Conservation (phyloP, 2,329 filamentous ascomycete species). For the Epicoccum nigrum region DNA sequence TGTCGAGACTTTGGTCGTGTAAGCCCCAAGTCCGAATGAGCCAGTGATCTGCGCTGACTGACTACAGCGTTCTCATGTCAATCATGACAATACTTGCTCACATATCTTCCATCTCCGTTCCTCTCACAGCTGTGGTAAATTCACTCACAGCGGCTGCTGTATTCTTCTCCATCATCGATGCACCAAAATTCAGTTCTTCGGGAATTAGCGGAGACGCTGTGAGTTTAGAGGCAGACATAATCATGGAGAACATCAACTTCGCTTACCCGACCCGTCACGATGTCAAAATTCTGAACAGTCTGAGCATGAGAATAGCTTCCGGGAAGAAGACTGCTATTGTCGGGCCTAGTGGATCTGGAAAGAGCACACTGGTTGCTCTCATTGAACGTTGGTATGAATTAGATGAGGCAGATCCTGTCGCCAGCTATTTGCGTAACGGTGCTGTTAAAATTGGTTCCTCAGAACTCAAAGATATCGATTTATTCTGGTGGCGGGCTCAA, state of each 20-base stretch:
- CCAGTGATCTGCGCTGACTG: neutral
- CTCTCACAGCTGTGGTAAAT: slow-evolving; percentile 23
- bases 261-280: slow-evolving; percentile 65
- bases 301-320: slow-evolving; percentile 77
- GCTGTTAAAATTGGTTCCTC: slow-evolving; percentile 24
- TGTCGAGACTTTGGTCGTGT: slow-evolving; percentile 29
- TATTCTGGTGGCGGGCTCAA: slow-evolving; percentile 87
- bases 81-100: slow-evolving; percentile 30
- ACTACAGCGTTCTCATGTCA: slow-evolving; percentile 30
- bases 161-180: slow-evolving; percentile 35
- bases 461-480: slow-evolving; percentile 79
- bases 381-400: slow-evolving; percentile 85
- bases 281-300: slow-evolving; percentile 81
- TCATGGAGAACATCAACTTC: slow-evolving; percentile 25
- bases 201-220: slow-evolving; percentile 22
- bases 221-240: slow-evolving; percentile 17
- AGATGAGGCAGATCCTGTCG: slow-evolving; percentile 18
- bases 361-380: slow-evolving; percentile 88
- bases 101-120: slow-evolving; percentile 26
- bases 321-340: slow-evolving; percentile 94
- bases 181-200: slow-evolving; percentile 19
- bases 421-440: slow-evolving; percentile 30
- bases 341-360: slow-evolving; percentile 89
- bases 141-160: slow-evolving; percentile 28
- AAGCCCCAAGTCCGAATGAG: neutral